Percentiles rank a stretch among this genome's conserved stretches.
phyloP scores from a whole-genome alignment of 2,329 filamentous ascomycete genomes.

The Metarhizium brunneum region DNA sequence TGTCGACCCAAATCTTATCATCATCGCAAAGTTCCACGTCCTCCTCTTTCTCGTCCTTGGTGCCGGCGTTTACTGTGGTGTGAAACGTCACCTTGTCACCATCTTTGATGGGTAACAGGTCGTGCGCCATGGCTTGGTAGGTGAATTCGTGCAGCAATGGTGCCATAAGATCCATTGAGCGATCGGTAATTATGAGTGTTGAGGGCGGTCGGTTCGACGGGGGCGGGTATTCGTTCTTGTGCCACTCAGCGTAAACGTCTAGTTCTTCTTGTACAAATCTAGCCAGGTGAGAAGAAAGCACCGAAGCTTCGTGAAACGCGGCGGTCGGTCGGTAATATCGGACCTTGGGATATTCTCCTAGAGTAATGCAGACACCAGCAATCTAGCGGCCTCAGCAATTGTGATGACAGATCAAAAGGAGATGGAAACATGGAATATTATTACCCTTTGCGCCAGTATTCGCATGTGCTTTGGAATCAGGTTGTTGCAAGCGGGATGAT shows the following conservation, averaged over 20 bases:
- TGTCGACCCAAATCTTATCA: conserved; percentile 92
- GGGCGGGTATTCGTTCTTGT: conserved; percentile 69
- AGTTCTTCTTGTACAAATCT: conserved; percentile 87
- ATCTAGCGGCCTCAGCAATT: conserved; percentile 17
- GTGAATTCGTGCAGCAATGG: conserved; percentile 93
- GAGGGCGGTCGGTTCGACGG: conserved; percentile 69
- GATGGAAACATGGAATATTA: not conserved
- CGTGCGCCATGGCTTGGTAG: conserved; percentile 97
- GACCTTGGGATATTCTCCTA: conserved; percentile 91
- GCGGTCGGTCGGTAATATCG: conserved; percentile 76
- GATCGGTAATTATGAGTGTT: conserved; percentile 77
- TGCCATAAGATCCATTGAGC: conserved; percentile 84
- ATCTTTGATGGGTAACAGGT: conserved; percentile 80
- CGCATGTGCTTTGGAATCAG: conserved; percentile 78
- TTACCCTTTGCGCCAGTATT: conserved; percentile 76
- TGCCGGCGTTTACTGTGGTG: conserved; percentile 68
- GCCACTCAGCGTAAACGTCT: conserved; percentile 77
- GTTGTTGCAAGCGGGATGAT: conserved; percentile 81
- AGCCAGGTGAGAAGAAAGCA: conserved; percentile 80
- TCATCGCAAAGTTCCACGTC: conserved; percentile 87
- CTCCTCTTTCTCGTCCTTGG: conserved; percentile 63
- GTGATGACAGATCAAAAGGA: no score
- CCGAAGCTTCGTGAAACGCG: conserved; percentile 75
- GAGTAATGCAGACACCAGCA: conserved; percentile 66
- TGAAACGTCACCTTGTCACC: conserved; percentile 81